Conservation (phyloP, 2,329 filamentous ascomycete genomes). For the Aspergillus sp. region DNA sequence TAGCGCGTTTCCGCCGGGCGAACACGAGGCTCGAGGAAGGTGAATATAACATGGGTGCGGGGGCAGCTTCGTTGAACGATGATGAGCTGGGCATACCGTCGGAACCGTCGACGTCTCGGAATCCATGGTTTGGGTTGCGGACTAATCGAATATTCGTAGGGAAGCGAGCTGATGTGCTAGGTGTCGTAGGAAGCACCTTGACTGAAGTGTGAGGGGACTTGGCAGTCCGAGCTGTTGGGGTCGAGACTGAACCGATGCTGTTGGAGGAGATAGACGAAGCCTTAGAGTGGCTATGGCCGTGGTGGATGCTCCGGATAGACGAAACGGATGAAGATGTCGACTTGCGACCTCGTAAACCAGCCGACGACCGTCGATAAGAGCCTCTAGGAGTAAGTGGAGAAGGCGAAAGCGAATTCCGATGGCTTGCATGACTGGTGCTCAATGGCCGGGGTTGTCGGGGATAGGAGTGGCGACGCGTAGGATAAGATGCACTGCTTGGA, state of each 20-base stretch:
- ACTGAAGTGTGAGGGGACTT: conserved; percentile 87
- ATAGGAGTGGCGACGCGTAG: conserved; percentile 47
- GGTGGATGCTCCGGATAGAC: conserved; percentile 87
- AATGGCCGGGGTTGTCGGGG: conserved; percentile 42
- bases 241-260: conserved; percentile 69
- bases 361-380: conserved; percentile 80
- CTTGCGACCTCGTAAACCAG: conserved; percentile 84
- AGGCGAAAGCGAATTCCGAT: conserved; percentile 80
- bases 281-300: conserved; percentile 88
- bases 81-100: conserved; percentile 33
- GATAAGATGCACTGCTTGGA: conserved; percentile 48
- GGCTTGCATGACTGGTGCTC: conserved; percentile 39
- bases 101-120: conserved; percentile 32
- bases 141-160: conserved; percentile 86
- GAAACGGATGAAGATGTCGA: conserved; percentile 96
- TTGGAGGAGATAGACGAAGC: conserved; percentile 90
- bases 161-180: conserved; percentile 71
- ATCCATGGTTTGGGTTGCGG: conserved; percentile 52
- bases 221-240: conserved; percentile 68
- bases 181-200: conserved; percentile 92
- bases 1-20: conserved; percentile 50
- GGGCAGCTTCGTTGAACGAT: conserved; percentile 44
- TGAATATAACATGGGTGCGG: conserved; percentile 42
- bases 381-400: conserved; percentile 86
- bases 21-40: conserved; percentile 51